phyloP scores from a whole-genome alignment of 1,139 yeast species.

The Nakaseomyces bracarensis region DNA sequence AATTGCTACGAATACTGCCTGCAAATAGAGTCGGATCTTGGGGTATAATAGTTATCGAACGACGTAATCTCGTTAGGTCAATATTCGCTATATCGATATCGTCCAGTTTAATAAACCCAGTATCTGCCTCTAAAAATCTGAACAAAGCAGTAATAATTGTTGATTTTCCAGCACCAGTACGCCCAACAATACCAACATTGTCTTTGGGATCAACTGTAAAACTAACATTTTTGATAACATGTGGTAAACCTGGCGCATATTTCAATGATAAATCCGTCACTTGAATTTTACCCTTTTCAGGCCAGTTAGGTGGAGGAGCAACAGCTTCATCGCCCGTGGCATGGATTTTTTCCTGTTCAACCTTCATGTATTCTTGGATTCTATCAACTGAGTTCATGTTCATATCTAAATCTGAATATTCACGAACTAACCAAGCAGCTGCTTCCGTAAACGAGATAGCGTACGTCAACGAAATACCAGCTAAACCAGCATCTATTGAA shows the following conservation, averaged over 20 bases:
- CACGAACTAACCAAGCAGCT: constrained; percentile 40
- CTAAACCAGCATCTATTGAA: constrained; percentile 52
- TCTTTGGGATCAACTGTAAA: constrained; percentile 44
- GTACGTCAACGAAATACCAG: constrained; percentile 63
- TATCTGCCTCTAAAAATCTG: constrained; percentile 62
- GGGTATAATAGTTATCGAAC: constrained; percentile 75
- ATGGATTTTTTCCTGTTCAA: constrained; percentile 46
- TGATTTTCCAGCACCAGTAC: constrained; percentile 76
- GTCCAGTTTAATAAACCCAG: constrained; percentile 69
- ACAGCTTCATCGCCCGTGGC: constrained; percentile 41
- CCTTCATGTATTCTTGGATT: constrained; percentile 56
- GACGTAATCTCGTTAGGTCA: constrained; percentile 68
- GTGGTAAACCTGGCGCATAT: constrained; percentile 61
- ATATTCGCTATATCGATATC: constrained; percentile 73
- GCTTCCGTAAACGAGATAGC: constrained; percentile 44
- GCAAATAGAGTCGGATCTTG: constrained; percentile 83
- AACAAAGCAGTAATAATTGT: constrained; percentile 60
- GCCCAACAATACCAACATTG: constrained; percentile 68
- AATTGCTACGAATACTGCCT: constrained; percentile 67
- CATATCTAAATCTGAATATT: constrained; percentile 60
- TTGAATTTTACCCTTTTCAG: constrained; percentile 43
- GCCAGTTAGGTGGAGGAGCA: constrained; percentile 45
- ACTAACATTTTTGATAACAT: constrained; percentile 44
- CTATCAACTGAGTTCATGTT: constrained; percentile 77
- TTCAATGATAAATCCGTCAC: constrained; percentile 50